Evolutionary conservation across 768 basidiomycete species (phyloP).

Genomic region (Melanogaster broomeanus): DNA sequence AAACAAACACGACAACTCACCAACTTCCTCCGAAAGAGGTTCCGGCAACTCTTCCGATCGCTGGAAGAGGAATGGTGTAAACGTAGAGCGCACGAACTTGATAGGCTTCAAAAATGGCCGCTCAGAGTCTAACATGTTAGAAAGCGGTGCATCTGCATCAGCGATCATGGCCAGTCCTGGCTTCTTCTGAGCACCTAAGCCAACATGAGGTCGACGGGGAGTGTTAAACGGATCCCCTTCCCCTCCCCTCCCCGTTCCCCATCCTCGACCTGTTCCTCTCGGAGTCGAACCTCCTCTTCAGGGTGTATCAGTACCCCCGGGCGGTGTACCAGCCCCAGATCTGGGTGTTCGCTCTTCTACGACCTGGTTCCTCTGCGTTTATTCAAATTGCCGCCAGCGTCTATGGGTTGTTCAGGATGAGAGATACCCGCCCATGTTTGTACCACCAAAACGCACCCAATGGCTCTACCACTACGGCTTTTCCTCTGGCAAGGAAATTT

Average conservation of each 20-base stretch:
- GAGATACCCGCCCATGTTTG: not conserved
- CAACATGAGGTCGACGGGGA: conserved; percentile 4
- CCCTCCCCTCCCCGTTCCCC: conserved; percentile 26
- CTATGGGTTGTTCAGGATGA: conserved; percentile 12
- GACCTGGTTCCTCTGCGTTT: not conserved
- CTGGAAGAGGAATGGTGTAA: conserved; percentile 52
- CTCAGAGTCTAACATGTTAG: conserved; percentile 53
- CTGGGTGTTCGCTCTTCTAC: conserved; percentile 9
- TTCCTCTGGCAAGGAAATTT: not conserved
- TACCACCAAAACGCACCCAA: conserved; percentile 15
- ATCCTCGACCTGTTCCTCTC: conserved; percentile 18
- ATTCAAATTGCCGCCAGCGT: not conserved
- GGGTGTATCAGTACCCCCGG: conserved; percentile 14
- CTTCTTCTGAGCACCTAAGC: not conserved
- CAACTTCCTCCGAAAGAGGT: conserved; percentile 50
- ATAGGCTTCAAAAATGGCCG: conserved; percentile 69
- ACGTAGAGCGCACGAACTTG: conserved; percentile 62
- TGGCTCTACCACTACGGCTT: conserved; percentile 2
- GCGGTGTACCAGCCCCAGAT: conserved; percentile 16
- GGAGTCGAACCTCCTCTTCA: conserved; percentile 9
- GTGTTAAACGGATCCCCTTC: conserved; percentile 2
- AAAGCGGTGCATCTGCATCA: conserved; percentile 54
- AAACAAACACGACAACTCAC: conserved; percentile 37
- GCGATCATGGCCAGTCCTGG: not conserved
- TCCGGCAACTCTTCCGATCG: conserved; percentile 63